These are phyloP conservation scores for Dryadomyces quercus-mongolicae DNA, from an alignment of 2,329 filamentous ascomycete genomes.

Conservation along the genomic window DNA sequence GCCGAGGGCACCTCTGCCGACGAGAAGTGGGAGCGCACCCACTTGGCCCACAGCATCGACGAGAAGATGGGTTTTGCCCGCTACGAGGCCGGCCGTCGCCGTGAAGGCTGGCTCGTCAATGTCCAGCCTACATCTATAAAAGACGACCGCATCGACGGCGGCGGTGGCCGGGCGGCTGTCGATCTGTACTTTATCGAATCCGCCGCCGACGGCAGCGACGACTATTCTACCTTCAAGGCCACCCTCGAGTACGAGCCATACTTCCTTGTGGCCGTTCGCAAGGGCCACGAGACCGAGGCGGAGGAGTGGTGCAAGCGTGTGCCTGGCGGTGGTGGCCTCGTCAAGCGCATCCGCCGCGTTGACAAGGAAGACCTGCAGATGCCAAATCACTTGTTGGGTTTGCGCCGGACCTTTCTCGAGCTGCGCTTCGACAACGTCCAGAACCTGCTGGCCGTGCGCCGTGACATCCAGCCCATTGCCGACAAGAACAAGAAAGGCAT, in stretches of 20 bases:
- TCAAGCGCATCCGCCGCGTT: slow-evolving; percentile 65
- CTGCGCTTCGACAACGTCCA: slow-evolving; percentile 77
- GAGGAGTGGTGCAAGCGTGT: slow-evolving; percentile 87
- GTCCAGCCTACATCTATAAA: slow-evolving; percentile 83
- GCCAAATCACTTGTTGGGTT: slow-evolving; percentile 92
- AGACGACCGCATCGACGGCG: slow-evolving; percentile 72
- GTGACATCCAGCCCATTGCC: slow-evolving; percentile 76
- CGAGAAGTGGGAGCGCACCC: slow-evolving; percentile 80
- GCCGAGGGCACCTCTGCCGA: slow-evolving; percentile 82
- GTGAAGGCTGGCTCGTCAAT: slow-evolving; percentile 84
- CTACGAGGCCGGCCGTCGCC: slow-evolving; percentile 76
- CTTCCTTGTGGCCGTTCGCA: slow-evolving; percentile 83
- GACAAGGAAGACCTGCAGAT: slow-evolving; percentile 90
- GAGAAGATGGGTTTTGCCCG: slow-evolving; percentile 89
- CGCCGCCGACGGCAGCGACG: slow-evolving; percentile 85
- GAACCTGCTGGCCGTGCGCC: slow-evolving; percentile 75
- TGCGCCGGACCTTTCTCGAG: slow-evolving; percentile 77
- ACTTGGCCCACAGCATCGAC: slow-evolving; percentile 79
- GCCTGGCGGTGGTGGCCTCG: slow-evolving; percentile 61
- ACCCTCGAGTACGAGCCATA: slow-evolving; percentile 95
- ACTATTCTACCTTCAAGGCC: slow-evolving; percentile 85
- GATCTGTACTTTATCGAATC: slow-evolving; percentile 97
- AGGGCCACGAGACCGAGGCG: slow-evolving; percentile 79
- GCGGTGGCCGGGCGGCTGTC: slow-evolving; percentile 77
- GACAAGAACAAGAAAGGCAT: slow-evolving; percentile 95